Base-by-base conservation (phyloP, 2,329 filamentous ascomycete genomes). In the Epichloe sp. region DNA sequence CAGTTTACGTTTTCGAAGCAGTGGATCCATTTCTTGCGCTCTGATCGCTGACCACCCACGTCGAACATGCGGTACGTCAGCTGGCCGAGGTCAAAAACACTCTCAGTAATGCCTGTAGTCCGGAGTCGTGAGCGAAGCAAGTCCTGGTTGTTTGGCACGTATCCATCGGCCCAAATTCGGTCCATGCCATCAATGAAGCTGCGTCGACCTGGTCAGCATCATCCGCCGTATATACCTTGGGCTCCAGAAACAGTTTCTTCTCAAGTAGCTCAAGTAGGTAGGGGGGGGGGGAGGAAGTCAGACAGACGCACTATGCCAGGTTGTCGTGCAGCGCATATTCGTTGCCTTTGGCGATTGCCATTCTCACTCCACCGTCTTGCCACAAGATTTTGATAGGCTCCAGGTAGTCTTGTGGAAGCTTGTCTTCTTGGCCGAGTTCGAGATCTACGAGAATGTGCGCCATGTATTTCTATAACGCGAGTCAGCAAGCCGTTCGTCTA, bases 1-100 rank as follows among this genome's bases (percentile, higher is more conserved):
- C 88, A 90, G 63, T 93, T 89, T 55, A 95, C 89, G 57, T 93
- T 93, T 66, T 95, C 89, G 65, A 95, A 95, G 74, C 90, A 95
- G 75, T 96, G 90, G 61, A 96, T 96, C 90, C 90, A 96, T 81
- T 96, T 96, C 85, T 96, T 96, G 67, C 90, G 84, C 72, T 96
- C 90, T 6, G 88, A 95, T 67, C 90, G 82, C 71, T 95, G 90
- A 58, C 90, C 91, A 78, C 90, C 90, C 44, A 96, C 90, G 63
- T 96, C 90, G 71, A 95, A 95, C 90, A 96, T 95, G 59, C 89
- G 83, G 75, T 95, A 96, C 52, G 89, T 95, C 57, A 96, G 76
- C 63, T 95, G 87, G 58, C 88, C 89, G 58, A 95, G 95, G 67
- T 93, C 93, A 72, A 96, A 95, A 35, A 87, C 93, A 21, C 90